Evolutionary conservation across 768 basidiomycete genomes (phyloP).

Genomic region (Tylopilus subfusipes): DNA sequence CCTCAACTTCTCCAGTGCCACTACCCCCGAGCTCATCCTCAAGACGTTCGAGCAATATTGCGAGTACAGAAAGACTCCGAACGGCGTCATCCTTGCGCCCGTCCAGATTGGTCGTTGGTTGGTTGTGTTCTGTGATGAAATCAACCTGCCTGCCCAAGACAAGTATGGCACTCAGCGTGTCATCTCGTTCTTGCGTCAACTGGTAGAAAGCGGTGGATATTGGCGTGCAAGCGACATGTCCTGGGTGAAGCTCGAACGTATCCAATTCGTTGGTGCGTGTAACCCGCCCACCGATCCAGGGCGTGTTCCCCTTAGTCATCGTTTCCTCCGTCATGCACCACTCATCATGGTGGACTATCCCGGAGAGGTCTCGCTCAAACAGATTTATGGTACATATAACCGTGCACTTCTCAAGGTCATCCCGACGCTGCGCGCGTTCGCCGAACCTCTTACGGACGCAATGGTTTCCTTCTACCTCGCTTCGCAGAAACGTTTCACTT

Average conservation of each 20-base stretch:
- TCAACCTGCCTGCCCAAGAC: constrained; percentile 94
- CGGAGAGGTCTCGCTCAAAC: constrained; percentile 92
- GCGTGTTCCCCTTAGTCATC: constrained; percentile 95
- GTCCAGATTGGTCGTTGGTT: constrained; percentile 96
- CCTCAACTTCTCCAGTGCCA: constrained; percentile 98
- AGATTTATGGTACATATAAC: constrained; percentile 98
- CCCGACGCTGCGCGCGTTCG: constrained; percentile 87
- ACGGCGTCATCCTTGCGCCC: constrained; percentile 94
- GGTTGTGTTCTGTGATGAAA: constrained; percentile 99
- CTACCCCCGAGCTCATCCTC: constrained; percentile 94
- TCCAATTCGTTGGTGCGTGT: constrained; percentile 99
- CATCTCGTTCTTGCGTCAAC: constrained; percentile 96
- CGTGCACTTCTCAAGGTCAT: constrained; percentile 94
- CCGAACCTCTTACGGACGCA: constrained; percentile 92
- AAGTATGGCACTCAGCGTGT: constrained; percentile 98
- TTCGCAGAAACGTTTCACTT: constrained; percentile 92
- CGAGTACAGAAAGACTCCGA: constrained; percentile 97
- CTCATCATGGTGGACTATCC: constrained; percentile 99
- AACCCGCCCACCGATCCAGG: constrained; percentile 99
- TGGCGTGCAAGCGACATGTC: constrained; percentile 94
- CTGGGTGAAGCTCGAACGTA: constrained; percentile 97
- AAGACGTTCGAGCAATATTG: constrained; percentile 99
- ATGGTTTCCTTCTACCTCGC: constrained; percentile 96
- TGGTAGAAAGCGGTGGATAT: constrained; percentile 92
- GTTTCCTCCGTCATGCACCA: constrained; percentile 96